Base-by-base conservation (phyloP, 2,329 filamentous ascomycete species). In the Nemania sp. region DNA sequence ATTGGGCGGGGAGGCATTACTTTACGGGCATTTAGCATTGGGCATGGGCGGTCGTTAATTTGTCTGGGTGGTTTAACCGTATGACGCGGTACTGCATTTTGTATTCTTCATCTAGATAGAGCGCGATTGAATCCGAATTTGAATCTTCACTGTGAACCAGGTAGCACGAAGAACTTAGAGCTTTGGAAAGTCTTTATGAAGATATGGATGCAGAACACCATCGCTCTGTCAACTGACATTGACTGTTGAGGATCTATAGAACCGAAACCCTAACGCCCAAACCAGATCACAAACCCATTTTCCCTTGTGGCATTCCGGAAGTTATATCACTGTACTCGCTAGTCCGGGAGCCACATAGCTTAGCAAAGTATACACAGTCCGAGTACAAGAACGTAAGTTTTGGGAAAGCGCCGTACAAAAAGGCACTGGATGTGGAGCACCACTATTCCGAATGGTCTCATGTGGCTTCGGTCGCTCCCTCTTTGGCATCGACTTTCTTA, bases 401-500 rank as follows among this genome's bases (percentile, higher is more conserved):
- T 35, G 47, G 58, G 56, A 11, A 54, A 51, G 27, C 20, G 52
- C 51, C 26, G 43, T 15, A 5, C 18, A 18, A 63, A 32, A n/a
- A 29, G 45, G 45, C 26, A 35, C 32, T 62, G 53, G 26, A 49
- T 38, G 47, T 29, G 54, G 10, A 24, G 43, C 27, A 62, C 61
- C 47, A 38, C 43, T 49, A 29, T 20, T 22, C 22, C 38, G 18
- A 29, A 58, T 38, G 1, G 41, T 41, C 32, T 73, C 59, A 75
- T 29, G 73, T 67, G 29, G 70, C 68, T 49, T 73, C 71, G 20
- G 73, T 70, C 43, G 69, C 73, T 35, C 72, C 78, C 53, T 81
- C 76, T 81, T 88, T 87, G 76, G 77, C 80, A 70, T 90, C 87
- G 47, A 89, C 84, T 82, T 90, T 91, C 84, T 91, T 91, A 22